Conservation (phyloP, 768 basidiomycete species). For the Crucibulum laeve region DNA sequence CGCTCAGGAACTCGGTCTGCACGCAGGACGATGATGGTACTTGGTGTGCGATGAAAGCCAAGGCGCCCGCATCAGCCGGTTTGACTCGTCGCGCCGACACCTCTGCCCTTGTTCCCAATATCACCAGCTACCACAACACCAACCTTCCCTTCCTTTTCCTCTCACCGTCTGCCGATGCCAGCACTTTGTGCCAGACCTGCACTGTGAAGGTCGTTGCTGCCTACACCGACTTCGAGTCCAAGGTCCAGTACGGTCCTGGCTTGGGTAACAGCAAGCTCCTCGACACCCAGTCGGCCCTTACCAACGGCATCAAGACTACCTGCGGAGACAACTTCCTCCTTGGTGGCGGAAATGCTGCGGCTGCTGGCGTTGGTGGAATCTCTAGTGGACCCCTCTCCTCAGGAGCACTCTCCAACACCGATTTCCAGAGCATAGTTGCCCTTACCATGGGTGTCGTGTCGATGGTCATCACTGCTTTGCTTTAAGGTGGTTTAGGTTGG, state of each 20-base stretch:
- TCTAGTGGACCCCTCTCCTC: slow-evolving; percentile 20
- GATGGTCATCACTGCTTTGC: slow-evolving; percentile 15
- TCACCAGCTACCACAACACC: slow-evolving; percentile 44
- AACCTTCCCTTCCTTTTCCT: slow-evolving; percentile 85
- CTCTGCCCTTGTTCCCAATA: slow-evolving; percentile 47
- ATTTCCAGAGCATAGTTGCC: slow-evolving; percentile 16
- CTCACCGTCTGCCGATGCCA: slow-evolving; percentile 39
- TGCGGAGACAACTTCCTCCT: slow-evolving; percentile 75
- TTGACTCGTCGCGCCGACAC: slow-evolving; percentile 24
- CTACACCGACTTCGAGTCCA: slow-evolving; percentile 76
- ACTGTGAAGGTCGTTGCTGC: slow-evolving; percentile 68
- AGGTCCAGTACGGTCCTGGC: slow-evolving; percentile 73
- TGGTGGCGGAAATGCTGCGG: slow-evolving; percentile 63
- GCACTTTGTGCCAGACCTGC: slow-evolving; percentile 76
- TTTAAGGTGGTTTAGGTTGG: background rate
- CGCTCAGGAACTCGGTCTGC: slow-evolving; percentile 68
- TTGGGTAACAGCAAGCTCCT: slow-evolving; percentile 62
- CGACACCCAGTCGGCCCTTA: slow-evolving; percentile 60
- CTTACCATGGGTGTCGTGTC: slow-evolving; percentile 20
- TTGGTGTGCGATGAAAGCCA: slow-evolving; percentile 62
- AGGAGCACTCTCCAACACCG: slow-evolving; percentile 17
- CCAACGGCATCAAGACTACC: slow-evolving; percentile 49
- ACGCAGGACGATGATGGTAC: slow-evolving; percentile 64
- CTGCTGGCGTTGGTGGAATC: slow-evolving; percentile 39
- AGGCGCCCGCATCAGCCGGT: slow-evolving; percentile 21